Percentiles rank a stretch among this genome's conserved stretches.
Evolutionary conservation across 768 basidiomycete species (phyloP).

Genomic region (Cantharellus cinnabarinus): DNA sequence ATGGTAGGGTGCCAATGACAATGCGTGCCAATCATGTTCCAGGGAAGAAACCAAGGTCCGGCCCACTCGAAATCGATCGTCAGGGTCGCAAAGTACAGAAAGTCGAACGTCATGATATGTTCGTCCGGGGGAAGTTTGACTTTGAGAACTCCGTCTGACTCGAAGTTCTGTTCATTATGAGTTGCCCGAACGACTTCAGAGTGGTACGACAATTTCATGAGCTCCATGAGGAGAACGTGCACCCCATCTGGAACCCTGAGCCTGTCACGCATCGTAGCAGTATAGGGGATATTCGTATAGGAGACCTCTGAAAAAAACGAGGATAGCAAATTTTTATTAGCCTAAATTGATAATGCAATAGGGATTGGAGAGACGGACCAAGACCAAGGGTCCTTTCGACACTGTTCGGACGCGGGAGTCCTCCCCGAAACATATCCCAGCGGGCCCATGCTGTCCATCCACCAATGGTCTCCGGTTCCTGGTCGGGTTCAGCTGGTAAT

Average conservation of each 20-base stretch:
- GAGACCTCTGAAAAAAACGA: slow-evolving; percentile 8
- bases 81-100: slow-evolving; percentile 8
- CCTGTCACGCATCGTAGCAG: neutral
- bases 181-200: no score
- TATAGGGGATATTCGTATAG: slow-evolving; percentile 14
- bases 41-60: slow-evolving; percentile 9
- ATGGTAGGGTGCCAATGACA: slow-evolving; percentile 6
- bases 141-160: neutral
- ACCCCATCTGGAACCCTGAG: neutral
- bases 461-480: slow-evolving; percentile 16
- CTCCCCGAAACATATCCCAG: slow-evolving; percentile 3
- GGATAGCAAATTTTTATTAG: neutral
- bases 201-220: slow-evolving; percentile 8
- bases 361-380: slow-evolving; percentile 10
- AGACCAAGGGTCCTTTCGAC: slow-evolving; percentile 12
- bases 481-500: slow-evolving; percentile 13
- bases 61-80: slow-evolving; percentile 10
- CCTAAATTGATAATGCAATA: neutral
- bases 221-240: slow-evolving; percentile 8
- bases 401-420: neutral
- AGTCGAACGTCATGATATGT: slow-evolving; percentile 10
- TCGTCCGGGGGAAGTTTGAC: slow-evolving; percentile 9
- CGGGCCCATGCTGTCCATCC: slow-evolving; percentile 26
- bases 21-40: slow-evolving; percentile 10
- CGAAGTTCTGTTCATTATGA: neutral